A percentile compares a stretch with the other conserved stretches of the same genome.
Conservation (phyloP, 768 basidiomycete genomes). For the Mycena maculata region DNA sequence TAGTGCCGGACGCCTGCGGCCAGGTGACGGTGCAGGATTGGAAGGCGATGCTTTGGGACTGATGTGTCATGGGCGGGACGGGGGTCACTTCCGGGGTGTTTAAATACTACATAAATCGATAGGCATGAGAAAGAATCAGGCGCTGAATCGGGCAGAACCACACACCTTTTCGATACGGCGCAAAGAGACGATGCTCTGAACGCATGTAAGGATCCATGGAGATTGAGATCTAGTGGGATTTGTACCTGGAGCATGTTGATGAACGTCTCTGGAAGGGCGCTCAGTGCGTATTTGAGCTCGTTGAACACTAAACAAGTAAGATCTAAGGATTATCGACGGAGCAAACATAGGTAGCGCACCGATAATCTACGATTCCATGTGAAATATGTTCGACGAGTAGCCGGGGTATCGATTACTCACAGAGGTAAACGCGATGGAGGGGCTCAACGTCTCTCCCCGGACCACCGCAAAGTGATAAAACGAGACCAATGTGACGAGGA, state of each 20-base stretch:
- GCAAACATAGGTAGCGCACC: no score
- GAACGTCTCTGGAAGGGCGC: constrained; percentile 88
- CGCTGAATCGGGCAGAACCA: background rate
- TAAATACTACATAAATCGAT: constrained; percentile 66
- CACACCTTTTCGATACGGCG: constrained; percentile 80
- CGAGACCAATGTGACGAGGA: constrained; percentile 68
- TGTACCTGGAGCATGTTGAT: constrained; percentile 73
- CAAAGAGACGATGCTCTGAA: constrained; percentile 89
- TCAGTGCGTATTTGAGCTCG: constrained; percentile 89
- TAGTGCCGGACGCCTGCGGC: constrained; percentile 77
- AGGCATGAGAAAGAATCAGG: no score
- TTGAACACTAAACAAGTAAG: constrained; percentile 72
- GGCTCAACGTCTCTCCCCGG: constrained; percentile 75
- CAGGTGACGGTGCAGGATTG: constrained; percentile 90
- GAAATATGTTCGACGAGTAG: constrained; percentile 24
- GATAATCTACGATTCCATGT: constrained; percentile 33
- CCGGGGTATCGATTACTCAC: constrained; percentile 49
- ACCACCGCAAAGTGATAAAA: constrained; percentile 82
- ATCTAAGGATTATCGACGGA: no score
- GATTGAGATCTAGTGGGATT: no score
- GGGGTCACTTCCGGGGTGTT: constrained; percentile 74
- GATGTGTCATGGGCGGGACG: constrained; percentile 65
- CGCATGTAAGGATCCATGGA: no score
- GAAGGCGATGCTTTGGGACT: constrained; percentile 73
- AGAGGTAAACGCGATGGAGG: constrained; percentile 86